Conservation (phyloP, 257 asterid genomes). For the Solanum phureja region DNA sequence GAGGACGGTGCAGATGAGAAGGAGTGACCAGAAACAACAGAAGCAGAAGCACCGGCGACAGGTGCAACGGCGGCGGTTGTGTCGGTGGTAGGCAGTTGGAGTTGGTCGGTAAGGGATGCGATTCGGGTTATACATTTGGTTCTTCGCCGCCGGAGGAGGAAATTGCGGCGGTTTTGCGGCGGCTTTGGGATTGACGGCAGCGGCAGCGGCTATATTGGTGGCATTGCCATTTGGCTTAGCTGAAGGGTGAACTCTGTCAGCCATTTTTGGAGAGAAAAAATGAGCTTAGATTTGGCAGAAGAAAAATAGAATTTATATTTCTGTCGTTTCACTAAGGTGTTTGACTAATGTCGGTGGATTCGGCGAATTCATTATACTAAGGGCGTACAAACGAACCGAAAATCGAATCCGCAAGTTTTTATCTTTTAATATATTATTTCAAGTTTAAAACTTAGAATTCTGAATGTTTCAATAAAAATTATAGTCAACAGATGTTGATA, state of each 20-base stretch:
- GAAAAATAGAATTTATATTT: neutral
- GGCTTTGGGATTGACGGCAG: neutral
- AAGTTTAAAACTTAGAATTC: too few species aligned
- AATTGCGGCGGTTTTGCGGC: slow-evolving; percentile 3
- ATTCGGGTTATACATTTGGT: slow-evolving; percentile 32
- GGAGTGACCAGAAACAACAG: slow-evolving; percentile 9
- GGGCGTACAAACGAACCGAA: too few species aligned
- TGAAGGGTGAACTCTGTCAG: slow-evolving; percentile 48
- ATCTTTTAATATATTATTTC: too few species aligned
- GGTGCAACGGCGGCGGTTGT: slow-evolving; percentile 13
- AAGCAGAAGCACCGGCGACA: slow-evolving; percentile 2
- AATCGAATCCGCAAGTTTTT: too few species aligned
- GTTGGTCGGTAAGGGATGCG: slow-evolving; percentile 42
- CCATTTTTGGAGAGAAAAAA: slow-evolving; percentile 13
- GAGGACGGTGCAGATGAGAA: neutral
- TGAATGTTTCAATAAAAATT: too few species aligned
- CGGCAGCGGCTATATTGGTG: neutral
- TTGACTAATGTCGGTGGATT: neutral
- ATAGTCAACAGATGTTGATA: too few species aligned
- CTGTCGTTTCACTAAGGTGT: neutral
- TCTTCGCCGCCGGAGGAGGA: slow-evolving; percentile 18
- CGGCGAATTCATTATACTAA: neutral
- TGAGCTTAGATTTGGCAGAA: neutral
- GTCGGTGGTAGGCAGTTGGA: slow-evolving; percentile 24
- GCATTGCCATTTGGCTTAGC: slow-evolving; percentile 16